Evolutionary conservation across 768 basidiomycete genomes (phyloP), one percentile per base, ranked within the genome.

Genomic region (Leucosporidium yakuticum): DNA sequence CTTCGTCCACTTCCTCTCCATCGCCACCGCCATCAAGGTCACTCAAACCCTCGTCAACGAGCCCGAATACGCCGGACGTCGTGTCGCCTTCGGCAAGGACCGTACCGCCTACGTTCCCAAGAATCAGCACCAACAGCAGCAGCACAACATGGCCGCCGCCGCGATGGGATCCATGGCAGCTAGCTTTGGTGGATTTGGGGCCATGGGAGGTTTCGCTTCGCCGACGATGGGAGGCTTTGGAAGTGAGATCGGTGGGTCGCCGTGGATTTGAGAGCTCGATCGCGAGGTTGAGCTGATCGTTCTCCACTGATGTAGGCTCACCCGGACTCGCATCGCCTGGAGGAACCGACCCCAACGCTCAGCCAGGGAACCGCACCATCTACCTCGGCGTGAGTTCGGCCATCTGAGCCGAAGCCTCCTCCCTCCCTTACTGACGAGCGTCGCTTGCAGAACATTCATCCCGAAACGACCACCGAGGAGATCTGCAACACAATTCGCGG

Each of bases 61-160:
- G 78, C 88, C 90, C 3, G 86, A 85, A 0, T 99, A 88, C 88
- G 66, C 64, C 5, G 94, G 91, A 73, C 96, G 93, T 77, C 87
- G 94, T 57, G 91, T 99, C 79, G 95, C 93, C 80, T 99, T 94
- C 75, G 95, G 95, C 76, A 99, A 99, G 80, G 96, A 99, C 78
- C 90, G 95, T 15, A 68, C 64, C 32, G 94, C 94, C 17, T 97
- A 96, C 77, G 89, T 97, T 31, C 96, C 96, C 73, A 97, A 91
- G 81, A 93, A 88, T 47, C 94, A 88, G 79, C 93, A 89, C 80
- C 91, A 63, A 75, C 79, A 75, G 76, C 78, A 67, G 78, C 80
- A 66, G 78, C 80, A 76, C 77, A 79, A 69, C 78, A 80, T 75
- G 79, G 77, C 74, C 71, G 80, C 75, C 49, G 79, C 69, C 63